Conservation (phyloP, 139 green algal genomes). For the Volvox africanus region DNA sequence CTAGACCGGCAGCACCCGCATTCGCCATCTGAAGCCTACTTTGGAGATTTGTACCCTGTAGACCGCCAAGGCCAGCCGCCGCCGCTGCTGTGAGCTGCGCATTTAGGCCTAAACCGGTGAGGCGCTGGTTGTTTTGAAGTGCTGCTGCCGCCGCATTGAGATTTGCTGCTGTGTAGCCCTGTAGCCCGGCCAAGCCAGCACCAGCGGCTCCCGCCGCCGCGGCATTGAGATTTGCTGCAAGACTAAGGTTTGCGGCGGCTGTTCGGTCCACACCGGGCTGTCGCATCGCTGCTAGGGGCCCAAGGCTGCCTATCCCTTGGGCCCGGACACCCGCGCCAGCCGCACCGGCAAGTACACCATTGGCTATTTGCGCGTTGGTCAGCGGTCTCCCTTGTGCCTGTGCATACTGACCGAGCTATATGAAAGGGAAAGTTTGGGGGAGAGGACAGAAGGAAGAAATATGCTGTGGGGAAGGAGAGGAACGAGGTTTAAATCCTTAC, state of each 20-base stretch:
- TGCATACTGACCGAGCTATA: slow-evolving; percentile 38
- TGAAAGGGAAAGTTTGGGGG: neutral
- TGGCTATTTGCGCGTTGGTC: slow-evolving; percentile 31
- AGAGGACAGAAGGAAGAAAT: neutral
- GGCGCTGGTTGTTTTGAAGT: slow-evolving; percentile 37
- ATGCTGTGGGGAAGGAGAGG: too few relatives aligned
- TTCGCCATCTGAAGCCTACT: slow-evolving; percentile 43
- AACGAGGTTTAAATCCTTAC: too few relatives aligned
- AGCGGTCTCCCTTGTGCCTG: slow-evolving; percentile 37
- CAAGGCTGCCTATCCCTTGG: slow-evolving; percentile 35
- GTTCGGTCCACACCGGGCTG: slow-evolving; percentile 25
- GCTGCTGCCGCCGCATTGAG: slow-evolving; percentile 44
- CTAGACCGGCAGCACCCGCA: slow-evolving; percentile 16
- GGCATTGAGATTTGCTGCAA: slow-evolving; percentile 37
- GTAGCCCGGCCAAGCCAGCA: slow-evolving; percentile 29
- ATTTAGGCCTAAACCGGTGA: slow-evolving; percentile 35
- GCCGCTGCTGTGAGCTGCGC: slow-evolving; percentile 38
- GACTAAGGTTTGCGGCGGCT: slow-evolving; percentile 22
- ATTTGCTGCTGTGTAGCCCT: slow-evolving; percentile 40
- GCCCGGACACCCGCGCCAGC: slow-evolving; percentile 22
- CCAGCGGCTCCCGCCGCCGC: slow-evolving; percentile 12
- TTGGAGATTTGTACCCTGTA: slow-evolving; percentile 41
- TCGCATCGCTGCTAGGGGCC: slow-evolving; percentile 17
- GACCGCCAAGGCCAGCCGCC: neutral
- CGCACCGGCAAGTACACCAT: slow-evolving; percentile 30